A percentile compares a stretch with the other conserved stretches of the same genome.
Evolutionary conservation across 164 flowering plant species (phyloP).

Genomic region (Santalum album): DNA sequence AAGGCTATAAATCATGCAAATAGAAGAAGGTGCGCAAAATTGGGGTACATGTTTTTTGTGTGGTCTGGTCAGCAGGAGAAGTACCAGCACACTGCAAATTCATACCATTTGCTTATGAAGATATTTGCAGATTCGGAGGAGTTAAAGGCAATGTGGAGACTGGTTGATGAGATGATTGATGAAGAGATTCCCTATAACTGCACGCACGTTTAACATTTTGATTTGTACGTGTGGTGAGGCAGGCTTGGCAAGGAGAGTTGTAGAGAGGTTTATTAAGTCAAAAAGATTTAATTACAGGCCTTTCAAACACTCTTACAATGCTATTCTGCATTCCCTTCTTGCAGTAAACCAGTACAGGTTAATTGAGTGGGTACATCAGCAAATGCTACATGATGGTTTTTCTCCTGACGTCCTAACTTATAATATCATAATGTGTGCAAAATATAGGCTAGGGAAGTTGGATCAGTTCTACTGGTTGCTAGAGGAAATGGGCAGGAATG

Average conservation of each 20-base stretch:
- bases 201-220: conserved; percentile 67
- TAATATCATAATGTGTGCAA: conserved; percentile 58
- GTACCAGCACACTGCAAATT: conserved; percentile 50
- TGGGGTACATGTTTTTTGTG: conserved; percentile 70
- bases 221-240: conserved; percentile 77
- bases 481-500: conserved; percentile 62
- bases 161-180: conserved; percentile 80
- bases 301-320: conserved; percentile 69
- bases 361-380: conserved; percentile 83
- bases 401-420: conserved; percentile 70
- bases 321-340: conserved; percentile 64
- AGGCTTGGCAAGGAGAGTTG: conserved; percentile 56
- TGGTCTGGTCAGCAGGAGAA: conserved; percentile 64
- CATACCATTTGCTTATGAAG: conserved; percentile 70
- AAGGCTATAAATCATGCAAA: conserved; percentile 27
- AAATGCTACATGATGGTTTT: conserved; percentile 54
- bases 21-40: conserved; percentile 45
- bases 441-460: conserved; percentile 61
- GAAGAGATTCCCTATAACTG: conserved; percentile 59
- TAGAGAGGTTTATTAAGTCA: conserved; percentile 73
- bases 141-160: conserved; percentile 73
- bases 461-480: conserved; percentile 55
- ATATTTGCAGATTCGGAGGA: conserved; percentile 71
- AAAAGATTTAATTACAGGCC: conserved; percentile 71
- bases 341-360: conserved; percentile 45